phyloP scores from a whole-genome alignment of 805 yeast genomes.

The Deakozyma indianensis region DNA sequence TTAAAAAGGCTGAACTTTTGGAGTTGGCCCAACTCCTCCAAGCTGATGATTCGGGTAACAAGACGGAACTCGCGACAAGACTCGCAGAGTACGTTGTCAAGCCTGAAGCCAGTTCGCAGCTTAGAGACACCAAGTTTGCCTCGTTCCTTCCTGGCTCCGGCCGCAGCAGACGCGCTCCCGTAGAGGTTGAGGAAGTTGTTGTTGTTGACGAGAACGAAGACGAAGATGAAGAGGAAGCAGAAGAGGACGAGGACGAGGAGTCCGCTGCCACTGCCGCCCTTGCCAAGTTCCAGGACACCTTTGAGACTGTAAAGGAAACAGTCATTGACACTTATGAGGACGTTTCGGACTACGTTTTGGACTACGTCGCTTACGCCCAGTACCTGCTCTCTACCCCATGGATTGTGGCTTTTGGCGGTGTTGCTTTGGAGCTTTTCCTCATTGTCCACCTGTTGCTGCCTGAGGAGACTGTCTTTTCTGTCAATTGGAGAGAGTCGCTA shows the following conservation, averaged over 20 bases:
- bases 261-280: constrained; percentile 9
- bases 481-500: constrained; percentile 4
- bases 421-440: constrained; percentile 7
- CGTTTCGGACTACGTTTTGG: constrained; percentile 8
- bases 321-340: constrained; percentile 14
- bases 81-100: constrained; percentile 7
- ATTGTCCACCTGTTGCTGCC: constrained; percentile 5
- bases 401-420: constrained; percentile 12
- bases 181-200: constrained; percentile 7
- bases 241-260: constrained; percentile 10
- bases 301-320: constrained; percentile 11
- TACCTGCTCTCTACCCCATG: constrained; percentile 17
- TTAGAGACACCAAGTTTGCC: constrained; percentile 11
- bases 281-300: constrained; percentile 10
- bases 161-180: constrained; percentile 1
- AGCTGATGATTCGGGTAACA: constrained; percentile 18
- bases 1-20: constrained; percentile 26
- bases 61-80: constrained; percentile 17
- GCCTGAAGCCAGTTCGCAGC: not conserved
- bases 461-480: constrained; percentile 5
- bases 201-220: constrained; percentile 9
- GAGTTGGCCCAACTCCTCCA: constrained; percentile 24
- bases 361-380: constrained; percentile 10
- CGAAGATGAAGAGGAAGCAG: constrained; percentile 12
- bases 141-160: constrained; percentile 5